Conservation (phyloP, 164 flowering plant genomes). For the Amborella trichopoda region DNA sequence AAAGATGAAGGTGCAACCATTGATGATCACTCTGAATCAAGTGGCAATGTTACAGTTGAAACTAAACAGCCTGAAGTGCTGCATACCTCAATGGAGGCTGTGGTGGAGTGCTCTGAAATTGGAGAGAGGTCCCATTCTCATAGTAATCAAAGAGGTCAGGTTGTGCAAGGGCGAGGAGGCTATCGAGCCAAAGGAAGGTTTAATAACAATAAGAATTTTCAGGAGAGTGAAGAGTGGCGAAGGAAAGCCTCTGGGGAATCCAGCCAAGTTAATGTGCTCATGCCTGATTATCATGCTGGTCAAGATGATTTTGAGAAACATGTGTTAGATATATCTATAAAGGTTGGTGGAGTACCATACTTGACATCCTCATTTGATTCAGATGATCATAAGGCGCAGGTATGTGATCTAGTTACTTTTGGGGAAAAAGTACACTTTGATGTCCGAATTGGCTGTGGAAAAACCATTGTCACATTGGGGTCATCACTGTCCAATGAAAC, state of each 20-base stretch:
- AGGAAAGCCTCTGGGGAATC: conserved; percentile 21
- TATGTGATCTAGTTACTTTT: conserved; percentile 11
- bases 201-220: too few relatives aligned
- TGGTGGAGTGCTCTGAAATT: conserved; percentile 8
- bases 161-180: conserved; percentile 34
- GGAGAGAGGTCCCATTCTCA: conserved; percentile 11
- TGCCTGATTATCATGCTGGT: conserved; percentile 12
- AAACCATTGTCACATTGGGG: too few relatives aligned
- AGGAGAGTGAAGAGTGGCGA: conserved; percentile 56
- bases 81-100: conserved; percentile 3
- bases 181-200: conserved; percentile 41
- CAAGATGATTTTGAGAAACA: conserved; percentile 19
- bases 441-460: too few relatives aligned
- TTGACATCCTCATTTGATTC: conserved; percentile 21
- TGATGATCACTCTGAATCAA: conserved; percentile 20
- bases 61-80: conserved; percentile 23
- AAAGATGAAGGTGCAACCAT: conserved; percentile 11
- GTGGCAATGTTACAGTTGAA: conserved; percentile 13
- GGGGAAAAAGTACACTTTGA: too few relatives aligned
- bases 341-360: conserved; percentile 25
- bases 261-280: neutral
- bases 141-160: conserved; percentile 37
- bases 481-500: too few relatives aligned
- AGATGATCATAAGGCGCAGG: conserved; percentile 48
- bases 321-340: conserved; percentile 15